Evolutionary conservation across 371 early-diverging fungal genomes (phyloP), one percentile per base, ranked within the genome.

Genomic region (Rhizopus arrhizus): DNA sequence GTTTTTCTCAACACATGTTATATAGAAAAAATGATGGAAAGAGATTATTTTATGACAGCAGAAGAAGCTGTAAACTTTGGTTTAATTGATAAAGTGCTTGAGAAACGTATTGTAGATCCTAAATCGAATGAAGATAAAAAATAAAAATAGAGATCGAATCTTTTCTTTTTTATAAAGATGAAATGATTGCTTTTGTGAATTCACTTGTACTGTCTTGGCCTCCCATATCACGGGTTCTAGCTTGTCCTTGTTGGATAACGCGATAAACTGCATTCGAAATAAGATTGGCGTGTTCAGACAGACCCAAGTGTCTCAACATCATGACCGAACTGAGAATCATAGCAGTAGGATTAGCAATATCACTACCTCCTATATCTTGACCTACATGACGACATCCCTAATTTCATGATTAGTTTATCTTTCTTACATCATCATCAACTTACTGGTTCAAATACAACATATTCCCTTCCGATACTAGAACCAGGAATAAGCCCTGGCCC

Each of bases 401-500:
- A 22, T 3, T 34, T 34, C 15, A 40, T 34, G 5, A 22, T 47
- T 45, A 11, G n/a, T 51, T 35, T 34, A 43, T n/a, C 28, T 29
- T 48, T 35, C 10, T 22, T 22, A 4, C 13, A 3, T 58, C 38
- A 32, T 41, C 13, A 53, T 4, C n/a, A 11, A 69, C 72, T 67
- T 68, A 75, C 76, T 31, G 98, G 95, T 80, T 98, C 97, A 65
- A 98, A 98, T 61, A 98, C 90, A 62, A 95, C 96, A 73, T 83
- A 95, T 71, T 98, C 92, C 62, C 93, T 85, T 57, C 98, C 98
- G 79, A 95, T 89, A 86, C 94, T 97, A 81, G 90, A 92, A 41
- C 97, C 97, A 40, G 96, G 95, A 63, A 95, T 89, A 62, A 95
- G 83, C 69, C 96, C 98, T 10, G 96, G 94, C 16, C 96, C 94